Percentiles rank a stretch among this genome's conserved stretches.
Conservation (phyloP, 2,329 filamentous ascomycete species). For the Reticulascus tulasneorum region DNA sequence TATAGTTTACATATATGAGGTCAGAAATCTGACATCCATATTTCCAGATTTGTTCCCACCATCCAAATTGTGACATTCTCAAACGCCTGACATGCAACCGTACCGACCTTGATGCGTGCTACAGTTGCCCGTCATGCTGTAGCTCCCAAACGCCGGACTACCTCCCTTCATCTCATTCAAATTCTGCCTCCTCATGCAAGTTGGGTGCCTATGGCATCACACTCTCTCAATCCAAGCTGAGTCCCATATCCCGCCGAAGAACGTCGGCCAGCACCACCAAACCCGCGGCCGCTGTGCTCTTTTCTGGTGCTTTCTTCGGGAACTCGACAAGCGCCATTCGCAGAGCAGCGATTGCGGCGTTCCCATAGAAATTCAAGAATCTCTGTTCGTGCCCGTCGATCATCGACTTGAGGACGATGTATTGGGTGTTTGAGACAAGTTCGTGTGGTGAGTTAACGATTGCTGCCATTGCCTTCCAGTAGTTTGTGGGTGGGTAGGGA, state of each 20-base stretch:
- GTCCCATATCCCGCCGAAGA: constrained; percentile 45
- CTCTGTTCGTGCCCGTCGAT: constrained; percentile 69
- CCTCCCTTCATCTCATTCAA: too few relatives aligned
- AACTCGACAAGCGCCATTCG: constrained; percentile 70
- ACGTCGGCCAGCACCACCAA: constrained; percentile 51
- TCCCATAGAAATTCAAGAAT: constrained; percentile 79
- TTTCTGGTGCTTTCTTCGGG: constrained; percentile 49
- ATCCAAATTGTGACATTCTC: too few relatives aligned
- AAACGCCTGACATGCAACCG: too few relatives aligned
- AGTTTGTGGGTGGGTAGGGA: constrained; percentile 73
- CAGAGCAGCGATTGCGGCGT: constrained; percentile 67
- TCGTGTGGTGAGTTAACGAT: constrained; percentile 70
- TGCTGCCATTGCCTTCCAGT: constrained; percentile 74
- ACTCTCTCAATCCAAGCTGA: too few relatives aligned
- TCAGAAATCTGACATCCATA: too few relatives aligned
- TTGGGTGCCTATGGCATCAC: too few relatives aligned
- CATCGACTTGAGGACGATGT: constrained; percentile 66
- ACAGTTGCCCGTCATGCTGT: too few relatives aligned
- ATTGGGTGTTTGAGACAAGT: constrained; percentile 70
- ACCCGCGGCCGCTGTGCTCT: constrained; percentile 46
- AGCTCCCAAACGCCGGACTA: too few relatives aligned
- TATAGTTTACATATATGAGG: too few relatives aligned
- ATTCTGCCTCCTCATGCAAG: too few relatives aligned
- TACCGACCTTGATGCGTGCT: too few relatives aligned
- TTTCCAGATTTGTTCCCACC: too few relatives aligned